Evolutionary conservation across 257 asterid species (phyloP).

Genomic region (Penstemon davidsonii): DNA sequence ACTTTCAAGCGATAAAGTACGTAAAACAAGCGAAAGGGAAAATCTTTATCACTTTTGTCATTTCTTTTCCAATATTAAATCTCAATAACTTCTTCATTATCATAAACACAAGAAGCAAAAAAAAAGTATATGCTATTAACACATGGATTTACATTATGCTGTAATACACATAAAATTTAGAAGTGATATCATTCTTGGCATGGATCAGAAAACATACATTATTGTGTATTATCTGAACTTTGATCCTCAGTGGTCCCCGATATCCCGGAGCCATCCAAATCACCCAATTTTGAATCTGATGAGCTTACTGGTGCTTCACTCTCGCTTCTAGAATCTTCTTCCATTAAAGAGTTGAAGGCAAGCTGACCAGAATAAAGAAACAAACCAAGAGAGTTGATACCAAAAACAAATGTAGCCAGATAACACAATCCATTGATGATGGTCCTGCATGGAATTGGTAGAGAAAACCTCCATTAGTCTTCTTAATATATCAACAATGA

Average conservation of each 20-base stretch:
- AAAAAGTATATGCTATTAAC: neutral
- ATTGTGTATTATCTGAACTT: conserved; percentile 25
- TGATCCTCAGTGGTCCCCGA: conserved; percentile 31
- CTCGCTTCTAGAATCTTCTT: conserved; percentile 43
- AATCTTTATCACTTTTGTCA: neutral
- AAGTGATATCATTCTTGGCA: neutral
- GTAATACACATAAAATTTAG: neutral
- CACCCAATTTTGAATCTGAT: conserved; percentile 35
- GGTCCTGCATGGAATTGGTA: conserved; percentile 54
- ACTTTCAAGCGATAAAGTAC: too few relatives aligned
- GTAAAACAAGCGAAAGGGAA: too few relatives aligned
- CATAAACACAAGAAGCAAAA: neutral
- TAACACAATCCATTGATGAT: conserved; percentile 83
- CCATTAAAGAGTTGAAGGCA: conserved; percentile 65
- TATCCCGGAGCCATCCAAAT: conserved; percentile 17
- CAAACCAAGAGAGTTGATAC: conserved; percentile 72
- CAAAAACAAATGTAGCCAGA: conserved; percentile 90
- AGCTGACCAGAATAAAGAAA: conserved; percentile 87
- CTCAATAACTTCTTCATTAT: neutral
- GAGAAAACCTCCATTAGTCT: conserved; percentile 16
- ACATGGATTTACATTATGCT: neutral
- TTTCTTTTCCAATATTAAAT: neutral
- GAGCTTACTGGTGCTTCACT: conserved; percentile 35
- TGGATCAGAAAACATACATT: neutral
- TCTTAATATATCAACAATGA: neutral